Percentiles rank a stretch among this genome's conserved stretches.
Conservation (phyloP, 306 rosid genomes). For the Castanospermum australe region DNA sequence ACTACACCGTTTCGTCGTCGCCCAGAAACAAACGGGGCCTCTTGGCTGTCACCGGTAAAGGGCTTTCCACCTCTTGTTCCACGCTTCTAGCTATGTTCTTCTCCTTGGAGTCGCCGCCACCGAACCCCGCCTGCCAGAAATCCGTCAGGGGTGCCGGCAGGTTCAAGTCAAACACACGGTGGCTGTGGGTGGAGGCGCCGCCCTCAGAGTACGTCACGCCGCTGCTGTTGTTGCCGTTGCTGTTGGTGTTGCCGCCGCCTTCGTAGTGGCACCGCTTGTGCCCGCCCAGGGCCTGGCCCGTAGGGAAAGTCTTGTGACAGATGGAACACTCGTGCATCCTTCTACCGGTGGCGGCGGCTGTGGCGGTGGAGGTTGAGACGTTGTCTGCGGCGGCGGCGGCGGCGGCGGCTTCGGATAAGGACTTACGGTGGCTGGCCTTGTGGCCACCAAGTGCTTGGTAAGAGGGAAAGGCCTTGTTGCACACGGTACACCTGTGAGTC, state of each 20-base stretch:
- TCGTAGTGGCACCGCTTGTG: constrained; percentile 98
- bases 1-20: constrained; percentile 19
- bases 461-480: constrained; percentile 72
- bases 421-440: constrained; percentile 91
- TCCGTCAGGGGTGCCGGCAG: constrained; percentile 74
- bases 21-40: constrained; percentile 52
- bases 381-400: neutral
- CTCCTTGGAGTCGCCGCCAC: neutral
- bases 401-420: constrained; percentile 24
- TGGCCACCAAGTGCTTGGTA: constrained; percentile 97
- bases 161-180: constrained; percentile 73
- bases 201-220: constrained; percentile 54
- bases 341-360: neutral
- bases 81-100: constrained; percentile 17
- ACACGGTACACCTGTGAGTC: constrained; percentile 60
- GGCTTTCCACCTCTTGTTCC: constrained; percentile 91
- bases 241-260: constrained; percentile 43
- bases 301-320: constrained; percentile 80
- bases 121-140: constrained; percentile 40
- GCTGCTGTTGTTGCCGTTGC: constrained; percentile 33
- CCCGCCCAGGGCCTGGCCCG: constrained; percentile 94
- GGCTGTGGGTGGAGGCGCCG: constrained; percentile 50
- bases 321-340: constrained; percentile 80
- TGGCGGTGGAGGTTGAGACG: neutral
- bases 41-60: constrained; percentile 54